These are phyloP conservation scores for Oryza brachyantha DNA, from an alignment of 176 grass and related monocot genomes.

Conservation along the genomic window DNA sequence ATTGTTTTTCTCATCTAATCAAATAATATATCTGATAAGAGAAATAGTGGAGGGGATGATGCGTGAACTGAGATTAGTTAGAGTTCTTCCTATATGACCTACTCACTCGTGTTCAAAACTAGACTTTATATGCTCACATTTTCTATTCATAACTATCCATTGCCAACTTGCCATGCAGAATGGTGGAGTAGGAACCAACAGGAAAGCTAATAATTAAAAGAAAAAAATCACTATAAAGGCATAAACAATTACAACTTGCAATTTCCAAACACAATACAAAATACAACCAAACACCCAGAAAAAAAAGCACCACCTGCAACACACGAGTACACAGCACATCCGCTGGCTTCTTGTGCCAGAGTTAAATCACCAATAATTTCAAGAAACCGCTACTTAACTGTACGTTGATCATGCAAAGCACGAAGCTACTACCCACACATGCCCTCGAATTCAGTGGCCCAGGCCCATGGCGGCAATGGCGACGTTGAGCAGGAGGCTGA, in stretches of 20 bases:
- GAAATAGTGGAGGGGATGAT: too few relatives aligned
- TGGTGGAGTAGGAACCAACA: neutral
- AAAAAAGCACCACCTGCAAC: conserved; percentile 3
- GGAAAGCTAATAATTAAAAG: neutral
- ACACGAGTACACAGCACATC: conserved; percentile 3
- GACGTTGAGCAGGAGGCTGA: conserved; percentile 9
- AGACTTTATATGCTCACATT: too few relatives aligned
- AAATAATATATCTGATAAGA: too few relatives aligned
- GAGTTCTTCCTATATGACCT: too few relatives aligned
- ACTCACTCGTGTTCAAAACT: too few relatives aligned
- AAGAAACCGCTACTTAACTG: neutral
- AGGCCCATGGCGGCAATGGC: conserved; percentile 28
- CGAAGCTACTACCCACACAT: neutral
- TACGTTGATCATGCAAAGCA: neutral
- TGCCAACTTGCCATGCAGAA: neutral
- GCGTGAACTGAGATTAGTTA: too few relatives aligned
- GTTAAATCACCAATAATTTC: neutral
- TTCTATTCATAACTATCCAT: too few relatives aligned
- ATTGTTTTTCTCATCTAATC: too few relatives aligned
- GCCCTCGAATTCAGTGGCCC: conserved; percentile 22
- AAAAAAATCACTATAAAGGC: neutral
- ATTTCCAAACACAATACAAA: neutral
- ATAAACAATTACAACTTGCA: conserved; percentile 1
- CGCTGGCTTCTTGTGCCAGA: conserved; percentile 23
- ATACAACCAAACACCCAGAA: neutral